A percentile compares a stretch with the other conserved stretches of the same genome.
phyloP scores from a whole-genome alignment of 1,139 yeast genomes.

The Casaregolazyma suthepensis region DNA sequence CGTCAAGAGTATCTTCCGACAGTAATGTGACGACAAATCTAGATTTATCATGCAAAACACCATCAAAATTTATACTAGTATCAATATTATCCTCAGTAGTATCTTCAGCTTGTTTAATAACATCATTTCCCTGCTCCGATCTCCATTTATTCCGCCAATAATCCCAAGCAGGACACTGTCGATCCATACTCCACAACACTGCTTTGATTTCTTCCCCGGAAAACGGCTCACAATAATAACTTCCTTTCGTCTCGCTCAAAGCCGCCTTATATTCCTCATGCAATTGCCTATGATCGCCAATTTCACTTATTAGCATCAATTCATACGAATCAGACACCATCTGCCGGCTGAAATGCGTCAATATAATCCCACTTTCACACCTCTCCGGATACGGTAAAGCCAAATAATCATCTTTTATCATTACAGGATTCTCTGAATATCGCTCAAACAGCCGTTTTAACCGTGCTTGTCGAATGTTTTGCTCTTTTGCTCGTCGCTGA shows the following conservation, averaged over 20 bases:
- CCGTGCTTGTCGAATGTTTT: background rate
- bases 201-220: conserved; percentile 6
- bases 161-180: background rate
- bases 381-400: conserved; percentile 9
- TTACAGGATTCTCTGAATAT: conserved; percentile 3
- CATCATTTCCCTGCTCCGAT: background rate
- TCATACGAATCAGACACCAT: background rate
- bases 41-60: background rate
- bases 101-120: background rate
- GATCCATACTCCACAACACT: conserved; percentile 1
- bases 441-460: background rate
- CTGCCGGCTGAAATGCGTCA: background rate
- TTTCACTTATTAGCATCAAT: background rate
- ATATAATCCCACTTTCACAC: conserved; percentile 4
- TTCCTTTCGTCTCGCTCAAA: background rate
- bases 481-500: conserved; percentile 1
- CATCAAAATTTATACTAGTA: background rate
- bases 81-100: background rate
- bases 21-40: conserved; percentile 2
- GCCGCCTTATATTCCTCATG: background rate
- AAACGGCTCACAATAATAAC: background rate
- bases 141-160: conserved; percentile 4
- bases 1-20: background rate
- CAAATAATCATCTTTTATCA: conserved; percentile 1
- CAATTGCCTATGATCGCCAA: background rate